Evolutionary conservation across 805 yeast species (phyloP), one percentile per base, ranked within the genome.

Genomic region (Nakazawaea holstii): DNA sequence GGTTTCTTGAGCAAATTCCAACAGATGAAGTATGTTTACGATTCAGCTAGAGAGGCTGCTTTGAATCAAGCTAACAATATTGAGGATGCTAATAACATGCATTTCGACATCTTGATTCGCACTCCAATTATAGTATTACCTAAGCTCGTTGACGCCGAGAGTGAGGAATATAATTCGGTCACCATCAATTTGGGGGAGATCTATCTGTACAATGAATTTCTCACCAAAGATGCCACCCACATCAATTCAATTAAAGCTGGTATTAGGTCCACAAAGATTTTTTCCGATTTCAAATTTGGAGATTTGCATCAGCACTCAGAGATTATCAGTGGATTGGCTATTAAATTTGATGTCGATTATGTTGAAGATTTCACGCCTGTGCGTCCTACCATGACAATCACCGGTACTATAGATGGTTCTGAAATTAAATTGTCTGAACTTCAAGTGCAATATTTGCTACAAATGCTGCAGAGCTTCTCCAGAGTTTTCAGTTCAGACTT

Each of bases 121-220:
- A 88, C 97, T 1, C 99, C 99, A 0, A 84, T 84, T 8, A 69
- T 94, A 33, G 79, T 84, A 2, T 89, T 90, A 57, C 96, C 98
- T 0, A 73, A 73, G 45, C 52, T 77, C 0, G 68, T 73, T 3
- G 75, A 73, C 39, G 69, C 69, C 4, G 59, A 63, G 1, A 59
- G 56, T 2, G 67, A 67, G 30, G 55, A 66, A 2, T 79, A 75
- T 56, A 92, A 92, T 57, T 66, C 76, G 15, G 60, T 92, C 31
- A 80, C 85, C 0, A 78, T 84, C 14, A 79, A 87, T 55, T 70
- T 91, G 43, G 99, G 99, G 53, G 96, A 92, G 59, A 67, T 94
- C 8, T 83, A 76, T 53, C 78, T 90, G 14, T 67, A 72, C 3
- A 94, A 91, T 61, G 62, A 62, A 9, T 90, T 87, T 59, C 58